Base-by-base conservation (phyloP, 1,284 basidiomycete species). In the Marasmius sp. region DNA sequence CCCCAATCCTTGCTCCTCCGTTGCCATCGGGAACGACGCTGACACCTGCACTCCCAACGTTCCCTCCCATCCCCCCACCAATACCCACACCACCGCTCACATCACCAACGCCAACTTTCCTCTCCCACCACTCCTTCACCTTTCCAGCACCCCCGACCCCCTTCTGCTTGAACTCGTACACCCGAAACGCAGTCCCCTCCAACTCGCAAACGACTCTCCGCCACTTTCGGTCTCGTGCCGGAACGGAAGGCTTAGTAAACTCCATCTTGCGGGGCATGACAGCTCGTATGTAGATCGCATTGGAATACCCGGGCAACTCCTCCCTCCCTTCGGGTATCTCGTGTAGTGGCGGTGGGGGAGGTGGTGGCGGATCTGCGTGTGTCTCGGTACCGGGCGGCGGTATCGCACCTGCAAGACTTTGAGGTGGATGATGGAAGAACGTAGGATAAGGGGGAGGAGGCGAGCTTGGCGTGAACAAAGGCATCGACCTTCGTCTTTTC, bases 231-330 rank as follows among this genome's bases (percentile, higher is more conserved):
- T 98, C 95, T 71, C 84, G 87, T 16, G 95, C 89, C 72, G 97
- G 94, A 3, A 94, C 81, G 9, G 94, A 94, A 0, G 95, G 94
- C 14, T 84, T 79, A 1, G 77, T 80, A 72, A 99, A 98, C 80
- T 99, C 97, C 89, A 97, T 88, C 82, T 99, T 99, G 57, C 94
- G 87, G 5, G 92, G 91, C 78, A 99, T 84, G 64, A 91, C 85
- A 1, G 92, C 94, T 56, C 88, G 85, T 67, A 99, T 87, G 72
- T 94, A 91, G 14, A 98, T 87, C 50, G 79, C 72, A 76, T 97
- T 98, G 66, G 82, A 85, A 75, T 99, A 99, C 1, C 69, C 49
- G 0, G 97, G 97, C 2, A 99, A 81, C 48, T 75, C 76, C 76
- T 99, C 97, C 45, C 69, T 77, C 20, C 94, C 97, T 71, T 98